Conservation (phyloP, 2,329 filamentous ascomycete species). For the Sphaceloma murrayae region DNA sequence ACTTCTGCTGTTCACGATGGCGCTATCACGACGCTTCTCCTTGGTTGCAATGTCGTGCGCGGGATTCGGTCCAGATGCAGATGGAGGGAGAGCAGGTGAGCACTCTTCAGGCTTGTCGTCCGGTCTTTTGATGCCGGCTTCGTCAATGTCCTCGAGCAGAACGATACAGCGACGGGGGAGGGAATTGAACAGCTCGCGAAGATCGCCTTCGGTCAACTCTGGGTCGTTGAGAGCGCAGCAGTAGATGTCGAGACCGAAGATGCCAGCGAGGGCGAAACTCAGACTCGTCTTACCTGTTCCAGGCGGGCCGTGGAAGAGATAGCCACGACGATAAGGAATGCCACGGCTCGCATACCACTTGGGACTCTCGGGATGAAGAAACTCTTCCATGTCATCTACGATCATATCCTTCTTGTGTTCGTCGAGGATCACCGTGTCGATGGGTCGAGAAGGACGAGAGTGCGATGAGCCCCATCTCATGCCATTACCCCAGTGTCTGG, state of each 20-base stretch:
- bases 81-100: background rate
- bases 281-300: conserved; percentile 32
- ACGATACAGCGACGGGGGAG: conserved; percentile 39
- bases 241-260: conserved; percentile 40
- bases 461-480: conserved; percentile 35
- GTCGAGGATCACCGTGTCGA: conserved; percentile 68
- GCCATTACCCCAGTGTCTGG: conserved; percentile 31
- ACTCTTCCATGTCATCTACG: conserved; percentile 66
- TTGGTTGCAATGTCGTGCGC: background rate
- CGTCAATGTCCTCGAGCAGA: conserved; percentile 40
- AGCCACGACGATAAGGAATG: conserved; percentile 77
- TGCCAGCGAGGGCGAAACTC: conserved; percentile 36
- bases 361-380: conserved; percentile 59
- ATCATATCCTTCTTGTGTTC: conserved; percentile 55
- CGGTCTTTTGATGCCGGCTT: conserved; percentile 34
- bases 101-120: conserved; percentile 26
- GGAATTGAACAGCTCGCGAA: conserved; percentile 35
- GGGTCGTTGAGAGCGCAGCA: conserved; percentile 51
- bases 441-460: conserved; percentile 56
- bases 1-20: conserved; percentile 10
- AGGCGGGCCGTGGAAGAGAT: conserved; percentile 64
- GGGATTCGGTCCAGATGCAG: background rate
- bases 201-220: conserved; percentile 59
- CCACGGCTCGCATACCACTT: conserved; percentile 79
- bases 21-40: conserved; percentile 8